Evolutionary conservation across 192 early-diverging fungal species (phyloP), one percentile per base, ranked within the genome.

Genomic region (Ambispora gerdemannii): DNA sequence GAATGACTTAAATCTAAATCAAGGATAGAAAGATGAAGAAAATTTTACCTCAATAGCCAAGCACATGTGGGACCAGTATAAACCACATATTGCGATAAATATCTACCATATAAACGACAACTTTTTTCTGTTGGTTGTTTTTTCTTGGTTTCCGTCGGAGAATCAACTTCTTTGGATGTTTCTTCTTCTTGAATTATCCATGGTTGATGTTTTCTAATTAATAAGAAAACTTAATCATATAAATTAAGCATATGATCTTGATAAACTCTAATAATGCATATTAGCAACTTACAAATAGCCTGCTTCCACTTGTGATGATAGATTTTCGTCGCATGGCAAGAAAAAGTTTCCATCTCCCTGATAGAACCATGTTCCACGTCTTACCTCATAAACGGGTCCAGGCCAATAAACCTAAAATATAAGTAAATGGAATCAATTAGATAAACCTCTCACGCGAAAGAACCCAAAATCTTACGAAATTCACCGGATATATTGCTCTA

Each of bases 361-460:
- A 63, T 87, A 78, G 78, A 95, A 95, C 93, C 93, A 95, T 0
- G 90, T 92, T 0, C 89, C 90, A 22, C 93, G 80, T 50, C 89
- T 80, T 38, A 95, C 86, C 47, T 93, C 91, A 76, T 88, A 93
- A 2, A 82, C 86, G 1, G 91, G 87, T 4, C 93, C 93, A 52
- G 86, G 75, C 93, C 93, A 95, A 74, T 92, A 95, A 1, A 90
- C 84, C 84, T 77, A 63, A 47, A 43, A n/a, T 32, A 25, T 53
- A 43, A 43, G 7, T 6, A 15, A 10, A 10, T 6, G 15, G 6
- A 10, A 17, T 34, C 22, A 30, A 65, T 27, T 3, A 50, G 11
- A 38, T 47, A 65, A 31, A 19, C 15, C 4, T 4, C 11, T 50
- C 20, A 50, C n/a, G 28, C n/a, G 25, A 32, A 3, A 19, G 11